Base-by-base conservation (phyloP, 2,329 filamentous ascomycete genomes). In the Albophoma yamanashiensis region DNA sequence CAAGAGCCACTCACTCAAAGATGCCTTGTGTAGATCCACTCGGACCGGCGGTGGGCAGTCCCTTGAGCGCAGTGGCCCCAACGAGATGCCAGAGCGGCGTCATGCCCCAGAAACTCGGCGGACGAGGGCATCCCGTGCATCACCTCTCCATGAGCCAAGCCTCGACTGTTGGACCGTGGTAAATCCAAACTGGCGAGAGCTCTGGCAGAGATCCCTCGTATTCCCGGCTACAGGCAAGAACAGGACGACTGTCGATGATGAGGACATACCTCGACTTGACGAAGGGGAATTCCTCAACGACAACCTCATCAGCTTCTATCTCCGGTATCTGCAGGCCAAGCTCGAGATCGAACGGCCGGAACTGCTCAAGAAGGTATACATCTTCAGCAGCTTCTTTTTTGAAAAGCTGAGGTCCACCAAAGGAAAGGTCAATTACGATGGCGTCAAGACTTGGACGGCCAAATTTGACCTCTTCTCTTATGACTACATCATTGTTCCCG, bases 301-400 rank as follows among this genome's bases (percentile, higher is more conserved):
- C 75, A 96, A 91, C 68, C 77, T 99, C 36, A 89, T 99, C 65
- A 86, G 84, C 57, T 97, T 97, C 70, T 96, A 95, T 69, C 79
- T 96, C 59, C 86, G 88, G 38, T 89, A 86, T 65, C 76, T 93
- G 7, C 86, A 92, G 68, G 76, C 82, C 60, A 74, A 81, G 50
- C 72, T 89, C 42, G 80, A 85, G 63, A 73, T 76, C 45, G 76
- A 80, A 14, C 78, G 80, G 2, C 80, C 83, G 0, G 77, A 84
- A 55, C 66, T 86, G 4, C 76, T 85, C 0, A 78, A 84, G 61
- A 84, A 85, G 58, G 85, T 96, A 4, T 91, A 95, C 70, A 89
- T 96, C 66, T 93, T 96, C 77, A 97, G 92, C 70, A 94, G 91
- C 0, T 96, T 91, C 73, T 97, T 97, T 74, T 97, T 89, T 69